Conservation (phyloP, 495 filamentous ascomycete genomes). For the Aspergillus cavernicola region DNA sequence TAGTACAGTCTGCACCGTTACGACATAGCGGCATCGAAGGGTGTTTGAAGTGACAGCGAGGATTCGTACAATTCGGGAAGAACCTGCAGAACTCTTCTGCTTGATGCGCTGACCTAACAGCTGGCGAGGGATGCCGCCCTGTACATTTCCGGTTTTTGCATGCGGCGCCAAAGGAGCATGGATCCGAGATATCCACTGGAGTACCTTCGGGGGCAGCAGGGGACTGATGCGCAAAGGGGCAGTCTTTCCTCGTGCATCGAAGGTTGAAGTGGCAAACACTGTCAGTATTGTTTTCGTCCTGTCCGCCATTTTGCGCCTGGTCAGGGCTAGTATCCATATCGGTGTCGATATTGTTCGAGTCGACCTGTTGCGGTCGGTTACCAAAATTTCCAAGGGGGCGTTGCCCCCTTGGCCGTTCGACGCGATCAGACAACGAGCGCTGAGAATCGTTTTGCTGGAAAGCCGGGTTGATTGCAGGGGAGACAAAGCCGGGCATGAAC, state of each 20-base stretch:
- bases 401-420: constrained; percentile 47
- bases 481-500: constrained; percentile 48
- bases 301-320: constrained; percentile 31
- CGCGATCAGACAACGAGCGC: constrained; percentile 76
- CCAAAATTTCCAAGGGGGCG: constrained; percentile 42
- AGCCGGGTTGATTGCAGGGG: constrained; percentile 51
- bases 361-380: constrained; percentile 28
- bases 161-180: constrained; percentile 79
- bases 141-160: constrained; percentile 96
- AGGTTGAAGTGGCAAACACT: constrained; percentile 78
- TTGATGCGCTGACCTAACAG: constrained; percentile 69
- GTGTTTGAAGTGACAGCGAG: constrained; percentile 82
- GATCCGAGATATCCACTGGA: constrained; percentile 74
- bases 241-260: constrained; percentile 81
- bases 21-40: constrained; percentile 77
- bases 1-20: constrained; percentile 87
- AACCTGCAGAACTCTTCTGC: constrained; percentile 87
- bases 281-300: constrained; percentile 52
- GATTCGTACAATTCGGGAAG: constrained; percentile 90
- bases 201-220: constrained; percentile 80
- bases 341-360: constrained; percentile 27
- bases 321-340: constrained; percentile 40
- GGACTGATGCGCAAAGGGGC: constrained; percentile 90
- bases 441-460: constrained; percentile 47
- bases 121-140: constrained; percentile 87